Conservation (phyloP, 2,329 filamentous ascomycete genomes). For the Cladophialophora chaetospira region DNA sequence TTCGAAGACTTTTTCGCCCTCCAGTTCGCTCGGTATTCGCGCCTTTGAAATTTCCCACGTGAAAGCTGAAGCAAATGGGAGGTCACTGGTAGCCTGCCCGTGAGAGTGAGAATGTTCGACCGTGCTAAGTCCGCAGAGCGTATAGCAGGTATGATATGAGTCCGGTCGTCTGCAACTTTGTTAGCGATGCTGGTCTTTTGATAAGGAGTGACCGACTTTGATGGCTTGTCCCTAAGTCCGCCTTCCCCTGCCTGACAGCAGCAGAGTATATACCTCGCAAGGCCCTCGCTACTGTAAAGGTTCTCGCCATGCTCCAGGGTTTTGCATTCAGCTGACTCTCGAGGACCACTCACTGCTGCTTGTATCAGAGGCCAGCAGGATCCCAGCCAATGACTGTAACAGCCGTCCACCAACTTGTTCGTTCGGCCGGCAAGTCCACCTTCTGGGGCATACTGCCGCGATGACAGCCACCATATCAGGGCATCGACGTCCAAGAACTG, state of each 20-base stretch:
- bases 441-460: constrained; percentile 86
- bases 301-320: constrained; percentile 29
- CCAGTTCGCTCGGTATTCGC: constrained; percentile 50
- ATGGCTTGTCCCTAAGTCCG: constrained; percentile 90
- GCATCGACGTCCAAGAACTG: constrained; percentile 75
- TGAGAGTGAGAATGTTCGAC: constrained; percentile 68
- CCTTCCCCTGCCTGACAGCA: constrained; percentile 81
- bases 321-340: constrained; percentile 31
- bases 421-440: constrained; percentile 91
- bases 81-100: constrained; percentile 31
- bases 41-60: constrained; percentile 43
- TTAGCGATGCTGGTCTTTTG: constrained; percentile 30
- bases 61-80: constrained; percentile 41
- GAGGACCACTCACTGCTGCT: constrained; percentile 66
- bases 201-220: constrained; percentile 63
- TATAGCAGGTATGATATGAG: constrained; percentile 92
- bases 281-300: constrained; percentile 77
- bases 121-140: constrained; percentile 79
- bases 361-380: constrained; percentile 92
- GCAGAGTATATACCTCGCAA: constrained; percentile 84
- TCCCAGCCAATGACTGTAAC: constrained; percentile 97
- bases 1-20: constrained; percentile 37
- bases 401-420: constrained; percentile 97
- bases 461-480: constrained; percentile 83
- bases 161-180: constrained; percentile 65